These are phyloP conservation scores for Aegle marmelos DNA, from an alignment of 345 rosid species.

Conservation along the genomic window DNA sequence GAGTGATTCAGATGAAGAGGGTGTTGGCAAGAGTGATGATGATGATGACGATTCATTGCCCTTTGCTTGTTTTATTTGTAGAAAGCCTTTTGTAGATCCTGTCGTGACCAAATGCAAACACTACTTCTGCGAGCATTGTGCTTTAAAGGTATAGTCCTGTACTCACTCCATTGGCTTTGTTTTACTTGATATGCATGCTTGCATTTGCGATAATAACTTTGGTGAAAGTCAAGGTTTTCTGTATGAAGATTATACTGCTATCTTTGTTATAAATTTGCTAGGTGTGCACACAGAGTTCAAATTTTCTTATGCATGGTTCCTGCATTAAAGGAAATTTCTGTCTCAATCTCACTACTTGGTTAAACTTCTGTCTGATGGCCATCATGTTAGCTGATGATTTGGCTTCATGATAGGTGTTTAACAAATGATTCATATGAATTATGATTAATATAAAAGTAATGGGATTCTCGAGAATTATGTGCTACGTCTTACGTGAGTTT, in stretches of 20 bases:
- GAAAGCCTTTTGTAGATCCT: constrained; percentile 74
- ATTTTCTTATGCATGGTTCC: not conserved
- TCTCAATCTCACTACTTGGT: not conserved
- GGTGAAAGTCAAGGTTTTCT: not conserved
- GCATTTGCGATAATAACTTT: not conserved
- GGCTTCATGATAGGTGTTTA: not conserved
- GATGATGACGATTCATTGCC: constrained; percentile 62
- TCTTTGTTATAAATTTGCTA: not conserved
- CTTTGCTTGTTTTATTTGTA: constrained; percentile 86
- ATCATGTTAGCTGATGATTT: not conserved
- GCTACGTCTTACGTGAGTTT: not conserved
- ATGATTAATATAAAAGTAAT: not conserved
- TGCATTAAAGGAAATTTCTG: not conserved
- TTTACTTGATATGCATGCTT: not conserved
- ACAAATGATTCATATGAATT: not conserved
- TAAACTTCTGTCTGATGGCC: not conserved
- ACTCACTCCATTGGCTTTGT: not conserved
- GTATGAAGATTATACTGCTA: not conserved
- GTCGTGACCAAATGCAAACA: constrained; percentile 87
- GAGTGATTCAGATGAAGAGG: constrained; percentile 51
- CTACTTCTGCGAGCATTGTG: constrained; percentile 92
- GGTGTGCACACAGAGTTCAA: not conserved
- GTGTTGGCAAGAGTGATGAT: constrained; percentile 29
- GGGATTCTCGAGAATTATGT: not conserved
- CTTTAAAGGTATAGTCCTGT: constrained; percentile 54